Percentiles rank a stretch among this genome's conserved stretches.
Evolutionary conservation across 2,329 filamentous ascomycete species (phyloP).

Genomic region (Trichoderma aggressivum): DNA sequence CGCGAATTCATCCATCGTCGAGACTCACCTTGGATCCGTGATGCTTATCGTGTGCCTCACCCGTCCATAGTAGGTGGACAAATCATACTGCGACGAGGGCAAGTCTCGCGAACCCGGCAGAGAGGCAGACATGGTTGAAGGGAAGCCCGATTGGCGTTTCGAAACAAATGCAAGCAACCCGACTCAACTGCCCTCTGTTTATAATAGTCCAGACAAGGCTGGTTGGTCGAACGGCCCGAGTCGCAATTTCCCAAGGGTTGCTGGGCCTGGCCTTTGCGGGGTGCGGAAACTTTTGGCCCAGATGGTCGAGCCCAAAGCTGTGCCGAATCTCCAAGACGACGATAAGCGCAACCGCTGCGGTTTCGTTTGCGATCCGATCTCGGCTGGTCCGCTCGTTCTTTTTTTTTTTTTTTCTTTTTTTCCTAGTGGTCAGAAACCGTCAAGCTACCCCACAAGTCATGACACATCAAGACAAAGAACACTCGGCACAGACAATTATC

Average conservation of each 20-base stretch:
- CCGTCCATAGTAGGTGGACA: conserved; percentile 91
- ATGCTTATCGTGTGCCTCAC: conserved; percentile 86
- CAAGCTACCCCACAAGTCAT: not conserved
- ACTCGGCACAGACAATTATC: not conserved
- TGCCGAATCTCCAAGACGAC: conserved; percentile 20
- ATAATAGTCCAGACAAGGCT: not conserved
- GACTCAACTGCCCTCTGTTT: not conserved
- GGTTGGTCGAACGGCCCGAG: not conserved
- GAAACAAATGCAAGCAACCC: not conserved
- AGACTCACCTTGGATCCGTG: conserved; percentile 91
- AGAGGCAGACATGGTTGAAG: conserved; percentile 58
- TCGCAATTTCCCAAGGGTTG: not conserved
- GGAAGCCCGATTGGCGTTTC: conserved; percentile 6
- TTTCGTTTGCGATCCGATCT: conserved; percentile 18
- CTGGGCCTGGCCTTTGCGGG: conserved; percentile 14
- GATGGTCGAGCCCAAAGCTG: conserved; percentile 8
- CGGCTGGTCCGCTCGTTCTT: conserved; percentile 2
- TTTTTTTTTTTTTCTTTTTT: not conserved
- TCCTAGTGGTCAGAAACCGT: not conserved
- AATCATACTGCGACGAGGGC: conserved; percentile 86
- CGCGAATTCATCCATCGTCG: not conserved
- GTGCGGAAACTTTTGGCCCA: conserved; percentile 14
- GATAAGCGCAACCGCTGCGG: conserved; percentile 20
- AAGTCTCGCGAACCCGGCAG: conserved; percentile 71
- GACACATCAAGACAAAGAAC: not conserved